Percentiles rank a stretch among this genome's conserved stretches.
These are phyloP conservation scores for Myriosclerotinia curreyana DNA, from an alignment of 2,329 filamentous ascomycete species.

Conservation along the genomic window DNA sequence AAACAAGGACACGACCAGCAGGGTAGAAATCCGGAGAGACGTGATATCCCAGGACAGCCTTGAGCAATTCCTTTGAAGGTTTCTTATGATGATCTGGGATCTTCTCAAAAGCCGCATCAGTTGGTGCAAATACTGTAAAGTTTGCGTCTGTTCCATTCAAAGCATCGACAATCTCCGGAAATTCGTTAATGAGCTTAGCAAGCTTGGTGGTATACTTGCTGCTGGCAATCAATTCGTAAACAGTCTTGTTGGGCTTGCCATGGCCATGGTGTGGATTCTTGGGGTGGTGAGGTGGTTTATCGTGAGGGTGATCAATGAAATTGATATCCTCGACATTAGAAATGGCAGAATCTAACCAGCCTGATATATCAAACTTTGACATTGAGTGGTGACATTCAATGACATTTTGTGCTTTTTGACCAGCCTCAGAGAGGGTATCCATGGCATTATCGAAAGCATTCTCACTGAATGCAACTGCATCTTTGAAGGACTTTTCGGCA, in stretches of 20 bases:
- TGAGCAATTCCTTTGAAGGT: conserved; percentile 66
- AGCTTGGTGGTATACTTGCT: conserved; percentile 77
- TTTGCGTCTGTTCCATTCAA: conserved; percentile 74
- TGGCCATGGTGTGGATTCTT: conserved; percentile 34
- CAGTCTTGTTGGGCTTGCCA: conserved; percentile 61
- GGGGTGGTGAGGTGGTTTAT: conserved; percentile 33
- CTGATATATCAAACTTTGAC: conserved; percentile 38
- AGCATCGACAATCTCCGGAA: conserved; percentile 65
- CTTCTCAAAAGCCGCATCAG: conserved; percentile 69
- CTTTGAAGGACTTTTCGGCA: conserved; percentile 34
- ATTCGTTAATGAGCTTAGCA: conserved; percentile 69
- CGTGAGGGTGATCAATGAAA: conserved; percentile 28
- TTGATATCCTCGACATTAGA: conserved; percentile 39
- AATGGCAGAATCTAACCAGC: conserved; percentile 39
- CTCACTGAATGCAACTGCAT: conserved; percentile 30
- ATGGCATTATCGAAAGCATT: conserved; percentile 39
- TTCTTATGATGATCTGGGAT: conserved; percentile 53
- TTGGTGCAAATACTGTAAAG: conserved; percentile 78
- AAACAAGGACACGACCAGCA: conserved; percentile 60
- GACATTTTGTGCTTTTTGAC: conserved; percentile 27
- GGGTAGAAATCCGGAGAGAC: conserved; percentile 66
- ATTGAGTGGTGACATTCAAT: conserved; percentile 38
- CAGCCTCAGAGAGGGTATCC: conserved; percentile 28
- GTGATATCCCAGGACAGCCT: conserved; percentile 72
- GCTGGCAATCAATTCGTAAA: conserved; percentile 75